These are phyloP conservation scores for Phaseolus lunatus DNA, from an alignment of 306 rosid species.

Conservation along the genomic window DNA sequence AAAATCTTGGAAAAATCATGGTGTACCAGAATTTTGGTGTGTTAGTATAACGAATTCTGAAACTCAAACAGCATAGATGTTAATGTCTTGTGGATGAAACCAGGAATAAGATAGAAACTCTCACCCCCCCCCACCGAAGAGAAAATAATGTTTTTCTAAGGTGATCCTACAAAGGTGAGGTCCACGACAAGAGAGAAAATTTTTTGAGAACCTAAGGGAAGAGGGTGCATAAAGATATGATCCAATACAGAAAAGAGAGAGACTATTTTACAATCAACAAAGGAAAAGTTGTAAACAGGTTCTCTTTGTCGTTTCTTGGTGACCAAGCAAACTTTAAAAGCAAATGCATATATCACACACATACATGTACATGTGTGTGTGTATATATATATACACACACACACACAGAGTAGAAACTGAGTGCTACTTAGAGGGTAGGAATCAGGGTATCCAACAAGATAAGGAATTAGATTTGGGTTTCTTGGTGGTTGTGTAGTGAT, in stretches of 20 bases:
- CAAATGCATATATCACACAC: conserved; percentile 40
- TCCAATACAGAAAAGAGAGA: conserved; percentile 47
- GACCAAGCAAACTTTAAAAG: conserved; percentile 59
- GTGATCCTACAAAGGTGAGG: conserved; percentile 34
- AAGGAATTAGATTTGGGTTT: conserved; percentile 25
- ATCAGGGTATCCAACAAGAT: conserved; percentile 31
- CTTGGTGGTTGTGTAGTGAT: conserved; percentile 2
- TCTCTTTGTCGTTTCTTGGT: conserved; percentile 63
- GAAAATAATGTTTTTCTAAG: neutral
- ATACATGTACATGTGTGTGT: conserved; percentile 4
- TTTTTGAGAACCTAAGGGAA: conserved; percentile 41
- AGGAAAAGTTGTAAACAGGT: conserved; percentile 55
- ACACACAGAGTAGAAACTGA: conserved; percentile 25
- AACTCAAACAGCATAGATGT: conserved; percentile 21
- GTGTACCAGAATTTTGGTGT: conserved; percentile 36
- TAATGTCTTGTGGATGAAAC: conserved; percentile 5
- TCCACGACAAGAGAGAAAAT: conserved; percentile 33
- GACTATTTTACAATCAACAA: conserved; percentile 42
- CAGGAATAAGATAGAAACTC: conserved; percentile 32
- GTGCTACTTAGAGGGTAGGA: conserved; percentile 30
- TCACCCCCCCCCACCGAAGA: neutral
- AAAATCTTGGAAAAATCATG: conserved; percentile 65
- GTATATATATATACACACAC: neutral
- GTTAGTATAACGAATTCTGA: conserved; percentile 35
- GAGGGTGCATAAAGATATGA: conserved; percentile 48